Percentiles rank a stretch among this genome's conserved stretches.
Evolutionary conservation across 768 basidiomycete genomes (phyloP).

Genomic region (Phlegmacium glaucopus): DNA sequence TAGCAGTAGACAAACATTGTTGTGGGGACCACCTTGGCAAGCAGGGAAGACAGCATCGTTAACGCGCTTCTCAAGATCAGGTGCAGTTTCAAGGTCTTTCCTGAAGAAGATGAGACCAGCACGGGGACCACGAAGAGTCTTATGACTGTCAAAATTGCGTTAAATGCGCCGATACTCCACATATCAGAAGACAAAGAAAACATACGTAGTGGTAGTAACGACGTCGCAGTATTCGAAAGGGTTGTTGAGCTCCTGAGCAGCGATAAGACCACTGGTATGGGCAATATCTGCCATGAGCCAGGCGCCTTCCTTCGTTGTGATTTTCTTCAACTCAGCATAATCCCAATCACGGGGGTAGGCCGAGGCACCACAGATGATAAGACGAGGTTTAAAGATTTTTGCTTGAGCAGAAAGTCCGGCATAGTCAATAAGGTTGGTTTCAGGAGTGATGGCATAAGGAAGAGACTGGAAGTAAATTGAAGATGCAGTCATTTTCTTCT

Average conservation of each 20-base stretch:
- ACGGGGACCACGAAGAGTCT: conserved; percentile 97
- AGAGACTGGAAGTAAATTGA: conserved; percentile 99
- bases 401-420: conserved; percentile 76
- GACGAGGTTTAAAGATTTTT: conserved; percentile 90
- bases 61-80: conserved; percentile 93
- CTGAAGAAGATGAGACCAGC: conserved; percentile 99
- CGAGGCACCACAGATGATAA: conserved; percentile 96
- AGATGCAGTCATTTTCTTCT: conserved; percentile 99
- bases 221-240: conserved; percentile 98
- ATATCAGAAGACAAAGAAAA: conserved; percentile 10
- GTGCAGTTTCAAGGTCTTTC: conserved; percentile 76
- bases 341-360: conserved; percentile 99
- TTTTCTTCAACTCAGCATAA: conserved; percentile 77
- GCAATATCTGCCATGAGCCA: conserved; percentile 97
- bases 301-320: conserved; percentile 83
- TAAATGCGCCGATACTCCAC: neutral
- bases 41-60: conserved; percentile 99
- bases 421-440: conserved; percentile 91
- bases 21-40: conserved; percentile 99
- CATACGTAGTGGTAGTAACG: conserved; percentile 94
- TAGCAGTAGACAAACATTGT: conserved; percentile 63
- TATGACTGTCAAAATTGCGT: conserved; percentile 57
- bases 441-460: conserved; percentile 83
- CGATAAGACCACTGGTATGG: conserved; percentile 93
- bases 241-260: conserved; percentile 83